Conservation (phyloP, 2,329 filamentous ascomycete species). For the Curvularia lunata region DNA sequence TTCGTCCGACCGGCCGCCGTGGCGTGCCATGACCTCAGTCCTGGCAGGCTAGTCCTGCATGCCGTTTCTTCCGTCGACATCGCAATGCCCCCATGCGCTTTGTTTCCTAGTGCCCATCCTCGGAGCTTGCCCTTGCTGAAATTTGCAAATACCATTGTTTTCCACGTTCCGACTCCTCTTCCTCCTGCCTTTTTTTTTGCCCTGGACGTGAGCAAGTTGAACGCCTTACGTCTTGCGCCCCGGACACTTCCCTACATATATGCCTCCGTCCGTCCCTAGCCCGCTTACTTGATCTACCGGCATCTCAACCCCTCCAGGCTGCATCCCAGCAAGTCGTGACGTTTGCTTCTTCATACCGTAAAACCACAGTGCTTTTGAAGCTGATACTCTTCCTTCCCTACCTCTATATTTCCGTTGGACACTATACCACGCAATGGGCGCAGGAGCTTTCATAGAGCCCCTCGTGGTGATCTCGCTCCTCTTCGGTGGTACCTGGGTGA, state of each 20-base stretch:
- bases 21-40: neutral
- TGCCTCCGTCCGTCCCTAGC: conserved; percentile 1
- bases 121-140: conserved; percentile 3
- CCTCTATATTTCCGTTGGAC: neutral
- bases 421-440: conserved; percentile 54
- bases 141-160: neutral
- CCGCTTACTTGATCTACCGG: neutral
- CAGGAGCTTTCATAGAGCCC: conserved; percentile 66
- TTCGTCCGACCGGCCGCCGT: conserved; percentile 7
- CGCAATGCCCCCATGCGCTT: conserved; percentile 4
- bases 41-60: conserved; percentile 10
- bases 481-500: conserved; percentile 67
- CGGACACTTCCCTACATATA: neutral
- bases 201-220: neutral
- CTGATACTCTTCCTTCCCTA: neutral
- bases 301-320: conserved; percentile 4
- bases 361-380: neutral
- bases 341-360: neutral
- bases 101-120: conserved; percentile 3
- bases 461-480: conserved; percentile 65
- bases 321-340: neutral
- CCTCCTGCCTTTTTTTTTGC: neutral
- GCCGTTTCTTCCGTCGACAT: conserved; percentile 20
- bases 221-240: conserved; percentile 6
- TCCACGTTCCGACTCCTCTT: neutral